Evolutionary conservation across 106 monocot genomes (phyloP), one percentile per base, ranked within the genome.

Genomic region (Dendrobium officinale): DNA sequence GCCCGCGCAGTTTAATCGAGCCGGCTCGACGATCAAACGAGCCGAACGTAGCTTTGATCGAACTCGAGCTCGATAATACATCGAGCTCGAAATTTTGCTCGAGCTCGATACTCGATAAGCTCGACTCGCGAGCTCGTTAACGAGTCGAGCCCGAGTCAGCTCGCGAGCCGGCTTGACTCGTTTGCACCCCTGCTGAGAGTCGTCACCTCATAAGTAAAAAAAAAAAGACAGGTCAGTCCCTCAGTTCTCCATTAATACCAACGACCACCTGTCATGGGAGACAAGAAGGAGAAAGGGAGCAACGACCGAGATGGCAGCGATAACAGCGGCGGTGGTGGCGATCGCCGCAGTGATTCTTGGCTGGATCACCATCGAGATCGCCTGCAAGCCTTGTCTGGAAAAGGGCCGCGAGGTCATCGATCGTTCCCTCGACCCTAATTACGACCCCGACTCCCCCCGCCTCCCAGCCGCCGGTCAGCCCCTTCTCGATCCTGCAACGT

Each of bases 351-450:
- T 95, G 86, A 75, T 91, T 31, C 79, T 95, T 18, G 98, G 92
- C 51, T 95, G 95, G 95, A 81, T 95, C 85, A 86, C 98, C 80
- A 91, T 99, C 82, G 98, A 99, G 91, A 84, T 95, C 80, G 91
- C 98, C 76, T 96, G 94, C 91, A 94, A 94, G 81, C 93, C 96
- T 17, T 96, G 96, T 82, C 92, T 96, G 33, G 87, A 96, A 8
- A 81, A 79, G 41, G 97, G 97, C 67, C 84, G 97, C 26, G 85
- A 90, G 31, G 97, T 92, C 82, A 94, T 98, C 85, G 94, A 98
- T 66, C 86, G 81, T 73, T 80, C 96, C 80, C 93, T 96, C 81
- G 86, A 93, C 76, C 96, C 92, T 78, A 85, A 87, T 67, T 90
- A 90, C 90, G 93, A 96, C 77, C 96, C 96, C 51, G 96, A 96